Conservation (phyloP, 2,329 filamentous ascomycete species). For the Alternaria incomplexa region DNA sequence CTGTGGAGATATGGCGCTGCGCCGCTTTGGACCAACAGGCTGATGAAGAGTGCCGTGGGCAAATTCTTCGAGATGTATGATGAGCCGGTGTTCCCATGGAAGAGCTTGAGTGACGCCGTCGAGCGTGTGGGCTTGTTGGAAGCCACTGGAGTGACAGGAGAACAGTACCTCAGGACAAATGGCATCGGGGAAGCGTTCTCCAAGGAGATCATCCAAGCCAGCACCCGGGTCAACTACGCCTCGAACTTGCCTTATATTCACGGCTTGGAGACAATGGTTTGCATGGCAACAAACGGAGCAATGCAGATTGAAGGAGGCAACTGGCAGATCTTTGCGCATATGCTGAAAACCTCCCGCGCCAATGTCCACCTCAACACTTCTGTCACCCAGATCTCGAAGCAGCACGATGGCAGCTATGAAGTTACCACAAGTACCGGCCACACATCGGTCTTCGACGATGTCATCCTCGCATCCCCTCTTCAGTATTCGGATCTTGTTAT, state of each 20-base stretch:
- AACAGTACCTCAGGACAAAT: conserved; percentile 72
- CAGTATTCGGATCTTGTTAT: conserved; percentile 77
- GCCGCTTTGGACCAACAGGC: conserved; percentile 72
- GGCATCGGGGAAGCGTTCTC: conserved; percentile 72
- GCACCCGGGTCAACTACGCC: conserved; percentile 92
- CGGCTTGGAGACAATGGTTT: conserved; percentile 88
- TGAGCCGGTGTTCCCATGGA: conserved; percentile 81
- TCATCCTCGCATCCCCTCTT: conserved; percentile 82
- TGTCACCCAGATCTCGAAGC: conserved; percentile 64
- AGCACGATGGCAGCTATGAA: conserved; percentile 49
- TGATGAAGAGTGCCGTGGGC: conserved; percentile 74
- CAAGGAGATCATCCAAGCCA: conserved; percentile 83
- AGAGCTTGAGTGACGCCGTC: conserved; percentile 72
- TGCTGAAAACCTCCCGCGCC: conserved; percentile 71
- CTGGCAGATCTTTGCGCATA: conserved; percentile 89
- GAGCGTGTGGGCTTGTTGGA: conserved; percentile 70
- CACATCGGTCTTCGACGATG: conserved; percentile 68
- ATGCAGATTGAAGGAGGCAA: conserved; percentile 83
- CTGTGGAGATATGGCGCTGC: conserved; percentile 85
- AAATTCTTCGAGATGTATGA: conserved; percentile 83
- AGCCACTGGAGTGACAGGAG: conserved; percentile 73
- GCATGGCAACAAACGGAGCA: conserved; percentile 86
- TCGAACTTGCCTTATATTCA: conserved; percentile 88
- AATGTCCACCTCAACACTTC: conserved; percentile 68
- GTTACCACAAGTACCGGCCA: conserved; percentile 43